Base-by-base conservation (phyloP, 1,284 basidiomycete species). In the Boletus albobrunnescens region DNA sequence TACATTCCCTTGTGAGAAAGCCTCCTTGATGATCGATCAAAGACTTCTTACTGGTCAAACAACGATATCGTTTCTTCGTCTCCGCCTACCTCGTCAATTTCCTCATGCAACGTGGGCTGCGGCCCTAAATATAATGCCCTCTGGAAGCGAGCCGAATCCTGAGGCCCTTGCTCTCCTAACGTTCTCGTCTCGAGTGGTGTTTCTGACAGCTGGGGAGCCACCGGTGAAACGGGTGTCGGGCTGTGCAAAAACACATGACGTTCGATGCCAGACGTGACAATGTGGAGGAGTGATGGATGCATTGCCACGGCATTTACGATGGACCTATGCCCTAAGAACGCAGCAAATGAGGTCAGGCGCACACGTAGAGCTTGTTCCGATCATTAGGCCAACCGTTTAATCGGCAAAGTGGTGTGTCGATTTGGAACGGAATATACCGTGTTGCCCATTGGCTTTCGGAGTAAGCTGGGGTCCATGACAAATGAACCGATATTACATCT, bases 241-340 rank as follows among this genome's bases (percentile, higher is more conserved):
- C 81, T 80, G 61, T 90, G 88, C 4, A 88, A 63, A n/a, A 81
- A 57, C 31, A 90, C 73, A 51, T 79, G 68, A 22, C 78, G 78
- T 59, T 91, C 88, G 26, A 91, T 77, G 2, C 87, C 87, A 2
- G 81, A 72, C 3, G 86, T 87, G 31, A 77, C 73, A 22, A 87
- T 68, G 44, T 83, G 73, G 4, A 83, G 76, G 27, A 83, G 70
- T n/a, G 75, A 68, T 1, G 88, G 87, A 59, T 91, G 88, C 50
- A 88, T 78, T 26, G 85, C 63, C 3, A 78, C 71, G 0, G 78
- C 78, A 61, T 91, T 91, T 41, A 89, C 79, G 45, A 91, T 86
- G 2, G 85, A 87, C 32, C 74, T 69, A 58, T 90, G 87, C 4
- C 85, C 84, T 82, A 35, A 41, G 9, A 40, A 42, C 26, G 39